Conservation (phyloP, 805 yeast species). For the Zygosaccharomyces bailii region DNA sequence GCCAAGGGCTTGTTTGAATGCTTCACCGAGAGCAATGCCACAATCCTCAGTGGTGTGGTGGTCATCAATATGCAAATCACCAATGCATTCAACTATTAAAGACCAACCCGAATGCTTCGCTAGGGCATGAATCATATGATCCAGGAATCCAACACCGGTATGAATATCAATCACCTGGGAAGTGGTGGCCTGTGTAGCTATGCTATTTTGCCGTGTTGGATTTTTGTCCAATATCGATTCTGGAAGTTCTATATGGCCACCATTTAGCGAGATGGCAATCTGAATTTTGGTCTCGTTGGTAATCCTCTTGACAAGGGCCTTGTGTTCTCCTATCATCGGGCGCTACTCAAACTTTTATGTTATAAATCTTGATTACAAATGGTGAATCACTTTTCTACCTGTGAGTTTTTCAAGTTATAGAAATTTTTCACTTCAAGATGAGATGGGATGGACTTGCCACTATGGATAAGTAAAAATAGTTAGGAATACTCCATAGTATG, state of each 20-base stretch:
- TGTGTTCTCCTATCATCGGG: constrained; percentile 26
- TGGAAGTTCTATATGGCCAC: constrained; percentile 69
- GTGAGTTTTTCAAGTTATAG: not conserved
- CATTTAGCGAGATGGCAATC: constrained; percentile 77
- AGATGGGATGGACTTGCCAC: not conserved
- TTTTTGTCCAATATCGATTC: constrained; percentile 49
- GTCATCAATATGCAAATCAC: constrained; percentile 94
- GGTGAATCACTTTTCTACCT: not conserved
- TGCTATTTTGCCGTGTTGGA: constrained; percentile 39
- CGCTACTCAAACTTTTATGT: not conserved
- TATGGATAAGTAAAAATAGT: not conserved
- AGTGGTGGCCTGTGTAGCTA: constrained; percentile 66
- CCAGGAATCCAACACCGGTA: constrained; percentile 92
- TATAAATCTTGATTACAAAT: not conserved
- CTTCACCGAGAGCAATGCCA: constrained; percentile 85
- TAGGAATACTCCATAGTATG: not conserved
- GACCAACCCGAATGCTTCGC: constrained; percentile 99
- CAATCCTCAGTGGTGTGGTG: constrained; percentile 97
- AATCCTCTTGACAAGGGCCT: constrained; percentile 45
- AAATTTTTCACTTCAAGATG: constrained; percentile 8
- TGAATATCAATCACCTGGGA: constrained; percentile 75
- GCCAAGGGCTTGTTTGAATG: constrained; percentile 87
- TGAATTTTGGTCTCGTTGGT: constrained; percentile 95
- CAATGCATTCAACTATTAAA: constrained; percentile 79
- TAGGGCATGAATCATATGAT: constrained; percentile 95